phyloP scores from a whole-genome alignment of 2,329 filamentous ascomycete genomes.

The Aspergillus novoparasiticus region DNA sequence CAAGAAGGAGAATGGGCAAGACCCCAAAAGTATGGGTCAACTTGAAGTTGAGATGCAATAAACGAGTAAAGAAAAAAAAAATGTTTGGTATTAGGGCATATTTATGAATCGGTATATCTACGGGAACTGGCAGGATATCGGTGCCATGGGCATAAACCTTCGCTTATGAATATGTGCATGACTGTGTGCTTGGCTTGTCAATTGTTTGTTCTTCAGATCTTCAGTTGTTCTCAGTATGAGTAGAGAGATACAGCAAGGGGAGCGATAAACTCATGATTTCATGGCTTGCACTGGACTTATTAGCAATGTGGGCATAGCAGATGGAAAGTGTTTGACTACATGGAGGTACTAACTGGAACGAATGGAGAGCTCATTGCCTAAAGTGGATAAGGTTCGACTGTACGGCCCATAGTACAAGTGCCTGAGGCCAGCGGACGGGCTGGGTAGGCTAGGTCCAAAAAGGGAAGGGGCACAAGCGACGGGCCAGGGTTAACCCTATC shows the following conservation, averaged over 20 bases:
- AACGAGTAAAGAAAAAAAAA: not conserved
- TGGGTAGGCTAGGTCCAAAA: slow-evolving; percentile 16
- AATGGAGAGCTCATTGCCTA: not conserved
- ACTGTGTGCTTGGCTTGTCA: not conserved
- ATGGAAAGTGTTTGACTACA: not conserved
- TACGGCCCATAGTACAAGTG: not conserved
- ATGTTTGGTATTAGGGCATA: not conserved
- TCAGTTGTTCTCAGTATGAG: not conserved
- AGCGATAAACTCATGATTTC: not conserved
- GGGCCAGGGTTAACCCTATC: slow-evolving; percentile 46
- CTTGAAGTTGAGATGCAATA: slow-evolving; percentile 57
- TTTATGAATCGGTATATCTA: slow-evolving; percentile 14
- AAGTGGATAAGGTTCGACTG: not conserved
- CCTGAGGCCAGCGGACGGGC: not conserved
- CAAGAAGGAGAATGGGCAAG: slow-evolving; percentile 31
- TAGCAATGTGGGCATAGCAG: not conserved
- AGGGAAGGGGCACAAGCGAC: slow-evolving; percentile 24
- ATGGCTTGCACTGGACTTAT: not conserved
- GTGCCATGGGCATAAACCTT: not conserved
- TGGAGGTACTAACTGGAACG: too few species aligned
- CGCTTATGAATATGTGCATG: not conserved
- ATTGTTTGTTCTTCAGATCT: not conserved
- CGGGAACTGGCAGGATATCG: not conserved
- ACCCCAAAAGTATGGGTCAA: slow-evolving; percentile 30
- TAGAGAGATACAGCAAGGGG: not conserved